Evolutionary conservation across 2,329 filamentous ascomycete species (phyloP), one percentile per base, ranked within the genome.

Genomic region (Stachybotrys chlorohalonatus): DNA sequence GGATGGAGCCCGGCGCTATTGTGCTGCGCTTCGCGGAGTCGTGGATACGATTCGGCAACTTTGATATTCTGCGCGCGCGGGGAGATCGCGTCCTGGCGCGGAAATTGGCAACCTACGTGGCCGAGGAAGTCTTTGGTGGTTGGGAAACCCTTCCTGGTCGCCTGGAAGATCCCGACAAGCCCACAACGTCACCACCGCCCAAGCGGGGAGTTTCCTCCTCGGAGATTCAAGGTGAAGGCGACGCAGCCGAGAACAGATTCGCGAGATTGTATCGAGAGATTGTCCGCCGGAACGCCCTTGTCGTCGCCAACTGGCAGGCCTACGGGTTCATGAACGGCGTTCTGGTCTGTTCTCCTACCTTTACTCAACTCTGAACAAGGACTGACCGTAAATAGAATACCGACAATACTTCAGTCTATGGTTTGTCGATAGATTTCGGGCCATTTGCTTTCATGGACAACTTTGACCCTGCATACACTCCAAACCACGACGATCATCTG

Each of bases 271-370:
- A 95, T 69, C 85, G 94, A 42, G 91, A 95, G 64, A 85, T 99
- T 54, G 85, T 85, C 5, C 84, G 90, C 47, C 83, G 89, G 36
- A 99, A 96, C 66, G 94, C 94, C 1, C 78, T 80, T 56, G 95
- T 89, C 0, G 92, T 97, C 2, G 94, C 94, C 11, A 82, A 87
- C 61, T 97, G 94, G 93, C 95, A 99, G 74, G 91, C 90, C 0
- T 97, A 97, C 65, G 94, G 90, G n/a, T 99, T 99, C 74, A 97
- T 95, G 80, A 99, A 99, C 64, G 94, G 94, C 49, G 94, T 99
- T 5, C 77, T 99, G 55, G 71, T 73, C 60, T 58, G 66, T 59
- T 11, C 36, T 42, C 9, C 36, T 9, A 13, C 9, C 36, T 39
- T 7, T 36, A 2, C 11, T 16, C 5, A 5, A n/a, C 7, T 17